Percentiles rank a stretch among this genome's conserved stretches.
These are phyloP conservation scores for Circinella minor DNA, from an alignment of 371 early-diverging fungal species.

Conservation along the genomic window DNA sequence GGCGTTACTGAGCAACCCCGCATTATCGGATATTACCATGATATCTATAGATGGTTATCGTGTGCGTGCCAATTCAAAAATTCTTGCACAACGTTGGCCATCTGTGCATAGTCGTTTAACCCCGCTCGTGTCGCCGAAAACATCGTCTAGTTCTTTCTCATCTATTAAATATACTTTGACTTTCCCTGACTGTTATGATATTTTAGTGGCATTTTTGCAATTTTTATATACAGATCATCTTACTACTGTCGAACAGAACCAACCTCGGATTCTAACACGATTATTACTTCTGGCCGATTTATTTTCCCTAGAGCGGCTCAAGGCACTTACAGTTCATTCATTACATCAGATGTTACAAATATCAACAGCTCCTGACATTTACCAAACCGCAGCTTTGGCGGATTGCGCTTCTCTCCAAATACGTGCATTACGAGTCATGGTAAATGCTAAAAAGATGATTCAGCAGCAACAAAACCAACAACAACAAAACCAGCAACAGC, in stretches of 20 bases:
- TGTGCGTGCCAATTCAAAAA: constrained; percentile 64
- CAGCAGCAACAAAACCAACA: constrained; percentile 25
- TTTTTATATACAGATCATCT: constrained; percentile 72
- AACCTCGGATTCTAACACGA: constrained; percentile 58
- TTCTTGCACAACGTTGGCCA: constrained; percentile 72
- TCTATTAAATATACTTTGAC: constrained; percentile 21
- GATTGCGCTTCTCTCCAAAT: constrained; percentile 56
- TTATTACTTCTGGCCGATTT: constrained; percentile 59
- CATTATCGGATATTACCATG: constrained; percentile 60
- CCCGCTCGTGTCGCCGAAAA: constrained; percentile 24
- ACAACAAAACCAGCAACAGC: constrained; percentile 1
- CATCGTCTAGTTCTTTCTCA: neutral
- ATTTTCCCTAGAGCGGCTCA: constrained; percentile 59
- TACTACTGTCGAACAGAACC: constrained; percentile 58
- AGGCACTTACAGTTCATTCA: constrained; percentile 52
- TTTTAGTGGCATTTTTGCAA: constrained; percentile 63
- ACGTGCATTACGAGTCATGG: constrained; percentile 52
- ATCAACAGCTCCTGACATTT: constrained; percentile 63
- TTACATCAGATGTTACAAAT: constrained; percentile 65
- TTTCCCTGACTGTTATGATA: constrained; percentile 62
- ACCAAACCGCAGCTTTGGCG: constrained; percentile 56
- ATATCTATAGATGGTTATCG: constrained; percentile 57
- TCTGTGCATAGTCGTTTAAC: constrained; percentile 32
- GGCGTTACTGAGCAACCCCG: constrained; percentile 58
- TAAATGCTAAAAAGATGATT: constrained; percentile 50